phyloP scores from a whole-genome alignment of 2,329 filamentous ascomycete genomes.

The Atkinsonella hypoxylon region DNA sequence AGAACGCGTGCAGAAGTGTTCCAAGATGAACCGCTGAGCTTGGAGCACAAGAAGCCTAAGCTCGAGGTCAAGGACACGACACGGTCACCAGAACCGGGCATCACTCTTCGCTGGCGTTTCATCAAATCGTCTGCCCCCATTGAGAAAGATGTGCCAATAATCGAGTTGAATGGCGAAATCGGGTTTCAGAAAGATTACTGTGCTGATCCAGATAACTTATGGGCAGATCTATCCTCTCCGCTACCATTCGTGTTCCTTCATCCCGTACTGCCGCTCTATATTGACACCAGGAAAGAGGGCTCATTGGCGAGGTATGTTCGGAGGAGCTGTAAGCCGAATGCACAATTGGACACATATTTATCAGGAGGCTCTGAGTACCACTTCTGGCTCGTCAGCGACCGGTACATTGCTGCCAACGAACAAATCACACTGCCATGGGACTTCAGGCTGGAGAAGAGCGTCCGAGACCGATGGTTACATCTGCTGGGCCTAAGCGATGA shows the following conservation, averaged over 20 bases:
- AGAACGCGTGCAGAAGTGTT: conserved; percentile 59
- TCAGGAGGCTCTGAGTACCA: conserved; percentile 70
- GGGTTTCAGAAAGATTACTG: conserved; percentile 65
- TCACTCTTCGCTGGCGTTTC: conserved; percentile 55
- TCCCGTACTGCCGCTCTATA: conserved; percentile 76
- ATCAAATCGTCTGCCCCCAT: conserved; percentile 41
- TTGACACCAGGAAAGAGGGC: conserved; percentile 82
- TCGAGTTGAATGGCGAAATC: conserved; percentile 68
- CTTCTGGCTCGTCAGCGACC: conserved; percentile 83
- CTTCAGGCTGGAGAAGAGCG: conserved; percentile 47
- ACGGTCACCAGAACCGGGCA: conserved; percentile 20
- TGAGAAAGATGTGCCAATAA: conserved; percentile 43
- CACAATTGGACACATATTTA: conserved; percentile 76
- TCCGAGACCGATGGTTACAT: conserved; percentile 41
- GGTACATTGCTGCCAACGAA: conserved; percentile 54
- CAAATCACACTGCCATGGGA: conserved; percentile 58
- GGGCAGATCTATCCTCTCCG: conserved; percentile 52
- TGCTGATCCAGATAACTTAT: conserved; percentile 51
- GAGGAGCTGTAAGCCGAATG: conserved; percentile 82
- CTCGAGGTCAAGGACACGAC: conserved; percentile 39
- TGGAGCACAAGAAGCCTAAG: conserved; percentile 29
- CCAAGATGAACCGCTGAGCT: conserved; percentile 32
- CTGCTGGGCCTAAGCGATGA: conserved; percentile 53
- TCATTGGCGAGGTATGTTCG: conserved; percentile 81
- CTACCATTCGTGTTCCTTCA: conserved; percentile 79